Evolutionary conservation across 73 alveolate species (phyloP), one percentile per base, ranked within the genome.

Genomic region (Urostyla sp.): DNA sequence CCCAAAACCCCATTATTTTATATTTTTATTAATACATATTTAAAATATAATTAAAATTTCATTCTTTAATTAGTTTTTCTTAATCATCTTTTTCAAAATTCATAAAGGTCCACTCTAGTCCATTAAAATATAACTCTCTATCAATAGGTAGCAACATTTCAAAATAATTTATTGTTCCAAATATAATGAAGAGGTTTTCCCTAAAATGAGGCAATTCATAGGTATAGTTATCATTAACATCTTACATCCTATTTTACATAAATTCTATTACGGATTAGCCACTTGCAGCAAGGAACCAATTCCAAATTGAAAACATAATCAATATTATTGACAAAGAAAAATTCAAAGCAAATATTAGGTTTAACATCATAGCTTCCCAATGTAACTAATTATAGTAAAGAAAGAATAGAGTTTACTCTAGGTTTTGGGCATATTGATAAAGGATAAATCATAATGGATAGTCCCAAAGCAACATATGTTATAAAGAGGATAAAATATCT

Each of bases 21-120:
- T n/a, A n/a, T n/a, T n/a, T n/a, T 10, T 24, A 18, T 55, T 26
- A 55, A 55, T 24, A 55, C 30, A 15, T 24, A 55, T 20, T 20
- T 6, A 26, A 10, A 55, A 55, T 55, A 10, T 55, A 26, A 26
- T 26, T 40, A 10, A 18, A 55, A 5, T 15, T 55, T 31, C 16
- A 58, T 63, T 60, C 37, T 63, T 63, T 40, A 10, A 63, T 63
- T 6, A 63, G 60, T 63, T 15, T 38, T 23, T 63, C 79, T 24
- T 40, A 43, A 23, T 63, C 79, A 10, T 60, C 79, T 43, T 63
- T 60, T 15, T 60, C 79, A 2, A 20, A 37, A 63, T 63, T 63
- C 58, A 43, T 63, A 63, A 63, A 63, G 8, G 79, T 63, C 79
- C 79, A 63, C 27, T 63, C 79, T 7, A 63, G 45, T 38, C 79